Evolutionary conservation across 2,329 filamentous ascomycete species (phyloP), one percentile per base, ranked within the genome.

Genomic region (Phialocephala sp.): DNA sequence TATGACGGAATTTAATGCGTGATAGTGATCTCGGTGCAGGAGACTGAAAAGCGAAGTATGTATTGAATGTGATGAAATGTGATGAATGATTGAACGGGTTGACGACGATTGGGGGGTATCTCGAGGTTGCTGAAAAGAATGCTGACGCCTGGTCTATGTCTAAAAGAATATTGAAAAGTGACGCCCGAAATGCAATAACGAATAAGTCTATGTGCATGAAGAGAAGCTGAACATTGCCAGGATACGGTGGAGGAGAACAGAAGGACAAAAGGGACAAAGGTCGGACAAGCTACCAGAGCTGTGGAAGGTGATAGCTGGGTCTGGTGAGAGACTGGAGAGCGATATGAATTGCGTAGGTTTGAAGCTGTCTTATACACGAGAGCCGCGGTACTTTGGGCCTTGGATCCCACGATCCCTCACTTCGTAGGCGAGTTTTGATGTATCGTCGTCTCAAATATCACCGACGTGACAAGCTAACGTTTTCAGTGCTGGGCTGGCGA

Each of bases 221-320:
- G 27, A 61, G 61, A 63, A 70, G 54, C 66, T 64, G 62, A 68
- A 63, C 71, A 64, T 57, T 22, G 39, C 52, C 52, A 55, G 35
- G 43, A 54, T 54, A 35, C 54, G 45, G 59, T 15, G 14, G 47
- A 22, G 37, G 27, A 54, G 27, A 68, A 65, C 63, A 71, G 69
- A 71, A 65, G 69, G 65, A 66, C 63, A 68, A 73, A 69, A 68
- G 71, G 69, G 71, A 63, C 65, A 47, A 69, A 52, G 54, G 66
- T 66, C 56, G 66, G 71, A 73, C 69, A 75, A 74, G 74, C 82
- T 84, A 77, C 81, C 81, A 78, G 82, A 83, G 82, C 80, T 81
- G 77, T 80, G 79, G 77, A 76, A 59, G 62, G 63, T 60, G 70
- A 69, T 63, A 70, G 68, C 66, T 66, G 70, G 72, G 73, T 72